Base-by-base conservation (phyloP, 345 rosid genomes). In the Melaleuca alternifolia region DNA sequence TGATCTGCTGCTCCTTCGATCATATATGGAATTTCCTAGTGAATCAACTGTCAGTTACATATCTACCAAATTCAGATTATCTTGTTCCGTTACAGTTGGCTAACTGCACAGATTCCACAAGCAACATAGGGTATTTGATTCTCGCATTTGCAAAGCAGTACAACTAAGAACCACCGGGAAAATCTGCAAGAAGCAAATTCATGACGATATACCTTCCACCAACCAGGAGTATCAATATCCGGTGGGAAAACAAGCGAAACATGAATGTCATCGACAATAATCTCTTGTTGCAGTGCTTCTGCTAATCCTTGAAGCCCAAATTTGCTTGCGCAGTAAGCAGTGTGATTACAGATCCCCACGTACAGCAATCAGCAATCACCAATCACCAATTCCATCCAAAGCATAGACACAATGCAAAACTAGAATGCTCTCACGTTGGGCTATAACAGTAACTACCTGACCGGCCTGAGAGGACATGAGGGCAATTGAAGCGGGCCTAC, bases 401-500 rank as follows among this genome's bases (percentile, higher is more conserved):
- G 41, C 62, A 26, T 57, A 13, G 62, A 57, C 1, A 57, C 1
- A 57, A 57, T 0, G 30, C 62, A 57, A 57, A 57, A 16, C 37
- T 3, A 61, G 37, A 28, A 14, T 1, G 75, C 18, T 61, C 75
- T 61, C 2, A 4, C 41, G 75, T 30, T 33, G 75, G 14, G 37
- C 75, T 28, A 61, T 6, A 61, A 16, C 75, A 28, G 20, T 50
- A 14, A 11, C 30, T 85, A 94, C 99, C 96, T 95, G 98, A 77
- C 99, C 98, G 5, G 97, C 99, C 86, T 96, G 98, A 48, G 99
- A 96, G 0, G 98, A 95, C 88, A 97, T 87, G 84, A 97, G 93
- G 89, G 94, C 90, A 46, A 96, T 94, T 0, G 98, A 95, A 1
- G 88, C 93, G 37, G 98, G 95, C 44, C 91, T 89, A 33, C 90